Evolutionary conservation across 352 stramenopile species (phyloP).

Genomic region (Pythium sukuiense): DNA sequence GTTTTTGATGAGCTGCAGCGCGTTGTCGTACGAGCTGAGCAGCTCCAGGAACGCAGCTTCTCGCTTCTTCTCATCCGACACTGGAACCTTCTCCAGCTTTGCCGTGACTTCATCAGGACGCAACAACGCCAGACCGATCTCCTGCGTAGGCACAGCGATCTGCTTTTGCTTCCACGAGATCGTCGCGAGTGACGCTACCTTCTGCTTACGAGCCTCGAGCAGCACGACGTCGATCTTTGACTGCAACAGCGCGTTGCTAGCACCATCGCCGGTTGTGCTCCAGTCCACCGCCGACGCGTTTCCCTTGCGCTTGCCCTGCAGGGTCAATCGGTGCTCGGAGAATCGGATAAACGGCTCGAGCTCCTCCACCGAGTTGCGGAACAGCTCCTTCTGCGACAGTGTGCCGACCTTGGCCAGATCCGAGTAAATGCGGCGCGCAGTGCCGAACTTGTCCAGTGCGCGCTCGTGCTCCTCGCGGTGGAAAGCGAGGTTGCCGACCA

Average conservation of each 20-base stretch:
- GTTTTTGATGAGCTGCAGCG: conserved; percentile 68
- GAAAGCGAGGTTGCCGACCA: conserved; percentile 86
- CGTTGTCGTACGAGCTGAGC: conserved; percentile 68
- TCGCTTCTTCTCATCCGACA: conserved; percentile 62
- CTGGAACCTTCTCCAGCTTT: conserved; percentile 53
- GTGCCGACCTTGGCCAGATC: conserved; percentile 82
- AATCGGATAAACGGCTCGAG: conserved; percentile 85
- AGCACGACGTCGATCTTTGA: conserved; percentile 86
- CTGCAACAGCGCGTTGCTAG: conserved; percentile 73
- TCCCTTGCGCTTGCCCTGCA: conserved; percentile 53
- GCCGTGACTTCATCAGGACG: conserved; percentile 69
- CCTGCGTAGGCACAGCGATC: conserved; percentile 67
- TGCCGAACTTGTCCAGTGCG: conserved; percentile 80
- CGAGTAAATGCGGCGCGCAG: conserved; percentile 80
- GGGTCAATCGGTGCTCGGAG: conserved; percentile 73
- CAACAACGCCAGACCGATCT: conserved; percentile 66
- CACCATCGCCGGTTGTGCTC: conserved; percentile 61
- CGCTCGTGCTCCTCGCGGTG: conserved; percentile 85
- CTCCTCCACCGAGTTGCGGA: conserved; percentile 65
- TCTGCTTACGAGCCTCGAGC: conserved; percentile 82
- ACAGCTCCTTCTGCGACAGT: conserved; percentile 79
- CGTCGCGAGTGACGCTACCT: conserved; percentile 76
- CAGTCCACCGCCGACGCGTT: conserved; percentile 45
- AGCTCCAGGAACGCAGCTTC: conserved; percentile 70
- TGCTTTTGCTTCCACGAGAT: conserved; percentile 83